Evolutionary conservation across 140 eudicot genomes (phyloP), one percentile per base, ranked within the genome.

Genomic region (Anethum foeniculum): DNA sequence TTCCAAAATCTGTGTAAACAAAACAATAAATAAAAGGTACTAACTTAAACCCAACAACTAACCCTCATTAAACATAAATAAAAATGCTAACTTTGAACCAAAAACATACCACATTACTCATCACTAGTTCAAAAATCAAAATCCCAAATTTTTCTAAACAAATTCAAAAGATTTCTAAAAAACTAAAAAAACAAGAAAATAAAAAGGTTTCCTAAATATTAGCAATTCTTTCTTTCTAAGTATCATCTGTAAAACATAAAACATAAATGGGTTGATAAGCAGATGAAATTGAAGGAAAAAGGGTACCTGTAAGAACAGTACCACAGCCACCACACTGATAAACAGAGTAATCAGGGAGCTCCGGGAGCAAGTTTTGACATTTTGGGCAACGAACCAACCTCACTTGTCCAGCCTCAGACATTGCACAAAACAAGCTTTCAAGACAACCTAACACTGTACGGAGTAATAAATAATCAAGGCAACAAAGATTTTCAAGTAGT

Each of bases 301-400:
- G 47, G 47, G 83, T 90, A 96, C 99, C 98, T 79, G 88, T 73
- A 74, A 96, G 93, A 80, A 96, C 94, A 96, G 96, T 91, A 79
- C 94, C 98, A 88, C 98, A 96, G 69, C 98, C 98, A 34, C 98
- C 99, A 86, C 98, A 93, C 87, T 86, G 93, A 87, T 93, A 96
- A 85, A 96, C 84, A 81, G 93, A 89, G 88, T 81, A 93, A 82
- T 84, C 96, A 38, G 91, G 86, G 58, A 93, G 91, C 83, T 96
- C 99, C 32, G 96, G 97, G 51, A 96, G 93, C 46, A 96, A 84
- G 64, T 93, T 96, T 74, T 87, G 87, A 80, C 98, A 96, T 73
- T 93, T 96, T 7, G 98, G 99, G 84, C 98, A 96, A 49, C 96
- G 93, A 85, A 95, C 99, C 80, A 95, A 77, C 43, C 99, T 87